Percentiles rank a stretch among this genome's conserved stretches.
phyloP scores from a whole-genome alignment of 192 early-diverging fungal species.

The Spizellomyces punctatus region DNA sequence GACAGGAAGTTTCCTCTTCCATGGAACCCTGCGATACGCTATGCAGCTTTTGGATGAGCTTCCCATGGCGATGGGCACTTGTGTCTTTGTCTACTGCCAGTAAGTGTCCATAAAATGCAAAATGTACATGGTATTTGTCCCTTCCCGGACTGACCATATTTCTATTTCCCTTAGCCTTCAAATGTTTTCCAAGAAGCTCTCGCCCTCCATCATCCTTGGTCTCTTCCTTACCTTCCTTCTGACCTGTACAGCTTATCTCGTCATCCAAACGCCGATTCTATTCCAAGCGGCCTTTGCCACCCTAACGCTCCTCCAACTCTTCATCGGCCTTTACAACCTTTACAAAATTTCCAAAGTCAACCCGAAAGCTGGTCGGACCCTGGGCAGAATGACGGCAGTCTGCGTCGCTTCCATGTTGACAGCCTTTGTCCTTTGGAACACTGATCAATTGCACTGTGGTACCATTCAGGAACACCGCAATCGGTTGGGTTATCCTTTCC shows the following conservation, averaged over 20 bases:
- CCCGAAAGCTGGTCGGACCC: slow-evolving; percentile 27
- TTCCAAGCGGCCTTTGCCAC: slow-evolving; percentile 52
- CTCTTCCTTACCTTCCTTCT: slow-evolving; percentile 38
- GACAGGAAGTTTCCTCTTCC: slow-evolving; percentile 75
- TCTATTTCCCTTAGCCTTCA: slow-evolving; percentile 5
- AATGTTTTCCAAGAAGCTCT: slow-evolving; percentile 13
- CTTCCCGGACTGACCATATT: not conserved
- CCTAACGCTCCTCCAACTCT: slow-evolving; percentile 25
- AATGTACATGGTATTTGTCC: slow-evolving; percentile 27
- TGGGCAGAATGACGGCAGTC: slow-evolving; percentile 35
- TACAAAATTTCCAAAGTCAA: slow-evolving; percentile 17
- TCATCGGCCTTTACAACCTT: slow-evolving; percentile 33
- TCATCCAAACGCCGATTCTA: slow-evolving; percentile 70
- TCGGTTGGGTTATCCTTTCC: slow-evolving; percentile 50
- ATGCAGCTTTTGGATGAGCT: slow-evolving; percentile 81
- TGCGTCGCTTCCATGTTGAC: slow-evolving; percentile 8
- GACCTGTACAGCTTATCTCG: slow-evolving; percentile 63
- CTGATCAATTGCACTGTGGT: slow-evolving; percentile 75
- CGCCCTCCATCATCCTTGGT: slow-evolving; percentile 14
- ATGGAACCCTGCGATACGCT: slow-evolving; percentile 72
- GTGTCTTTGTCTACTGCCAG: slow-evolving; percentile 15
- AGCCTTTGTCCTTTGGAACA: slow-evolving; percentile 74
- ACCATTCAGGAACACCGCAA: slow-evolving; percentile 51
- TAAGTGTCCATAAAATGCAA: not conserved
- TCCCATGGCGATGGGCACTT: slow-evolving; percentile 57